Conservation (phyloP, 148 eudicot species). For the Cornus suecica region DNA sequence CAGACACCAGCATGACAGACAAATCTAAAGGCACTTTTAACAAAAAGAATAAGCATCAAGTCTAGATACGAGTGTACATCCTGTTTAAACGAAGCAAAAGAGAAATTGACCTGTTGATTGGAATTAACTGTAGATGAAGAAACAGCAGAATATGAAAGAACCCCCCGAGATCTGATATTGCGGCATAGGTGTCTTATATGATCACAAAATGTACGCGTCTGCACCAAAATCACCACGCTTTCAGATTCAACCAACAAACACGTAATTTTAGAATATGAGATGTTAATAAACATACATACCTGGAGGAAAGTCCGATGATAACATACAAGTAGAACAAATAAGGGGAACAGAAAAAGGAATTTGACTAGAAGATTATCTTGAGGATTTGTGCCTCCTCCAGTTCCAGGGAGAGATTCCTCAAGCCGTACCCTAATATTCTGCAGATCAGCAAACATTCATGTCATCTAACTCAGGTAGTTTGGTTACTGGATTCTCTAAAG, state of each 20-base stretch:
- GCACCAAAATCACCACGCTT: constrained; percentile 22
- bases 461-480: neutral
- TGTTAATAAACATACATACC: constrained; percentile 39
- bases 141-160: constrained; percentile 53
- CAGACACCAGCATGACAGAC: no score
- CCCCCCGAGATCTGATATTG: constrained; percentile 55
- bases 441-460: constrained; percentile 21
- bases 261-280: neutral
- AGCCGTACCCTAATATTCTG: constrained; percentile 78
- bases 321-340: constrained; percentile 46
- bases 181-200: constrained; percentile 65
- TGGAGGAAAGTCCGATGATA: constrained; percentile 64
- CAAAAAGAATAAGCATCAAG: no score
- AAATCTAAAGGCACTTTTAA: no score
- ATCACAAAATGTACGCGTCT: constrained; percentile 65
- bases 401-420: constrained; percentile 83
- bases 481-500: neutral
- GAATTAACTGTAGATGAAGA: constrained; percentile 55
- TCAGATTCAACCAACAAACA: constrained; percentile 20
- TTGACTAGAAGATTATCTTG: constrained; percentile 55
- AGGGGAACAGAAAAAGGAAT: constrained; percentile 71
- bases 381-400: constrained; percentile 80
- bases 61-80: neutral
- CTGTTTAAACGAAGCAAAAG: neutral
- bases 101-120: constrained; percentile 57